Percentiles rank a stretch among this genome's conserved stretches.
Evolutionary conservation across 2,329 filamentous ascomycete species (phyloP).

Genomic region (Metarhizium album): DNA sequence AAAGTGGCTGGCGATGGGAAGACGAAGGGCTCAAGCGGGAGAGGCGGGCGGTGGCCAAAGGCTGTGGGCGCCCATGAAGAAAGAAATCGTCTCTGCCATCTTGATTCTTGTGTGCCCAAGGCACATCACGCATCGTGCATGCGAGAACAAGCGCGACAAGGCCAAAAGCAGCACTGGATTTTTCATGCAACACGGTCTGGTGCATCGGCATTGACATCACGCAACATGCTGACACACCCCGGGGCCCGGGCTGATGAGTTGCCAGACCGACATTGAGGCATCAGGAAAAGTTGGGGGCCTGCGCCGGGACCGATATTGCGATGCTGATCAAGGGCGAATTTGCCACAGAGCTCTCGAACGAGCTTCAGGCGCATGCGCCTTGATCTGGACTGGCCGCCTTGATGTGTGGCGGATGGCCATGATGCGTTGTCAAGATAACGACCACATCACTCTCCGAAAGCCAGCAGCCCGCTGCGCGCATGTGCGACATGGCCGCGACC

Average conservation of each 20-base stretch:
- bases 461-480: neutral
- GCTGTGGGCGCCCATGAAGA: no score
- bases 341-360: no score
- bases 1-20: slow-evolving; percentile 17
- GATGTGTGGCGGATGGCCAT: slow-evolving; percentile 13
- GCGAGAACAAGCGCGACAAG: slow-evolving; percentile 20
- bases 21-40: slow-evolving; percentile 1
- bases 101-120: no score
- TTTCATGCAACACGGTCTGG: neutral
- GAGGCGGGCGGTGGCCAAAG: slow-evolving; percentile 16
- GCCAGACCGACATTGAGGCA: no score
- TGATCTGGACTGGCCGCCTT: neutral
- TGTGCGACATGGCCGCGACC: neutral
- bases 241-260: no score
- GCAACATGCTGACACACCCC: neutral
- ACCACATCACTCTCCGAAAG: slow-evolving; percentile 21
- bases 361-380: slow-evolving; percentile 11
- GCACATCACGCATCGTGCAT: no score
- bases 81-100: no score
- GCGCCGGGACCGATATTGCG: no score
- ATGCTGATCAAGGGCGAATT: no score
- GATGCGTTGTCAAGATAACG: slow-evolving; percentile 40
- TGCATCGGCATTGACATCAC: neutral
- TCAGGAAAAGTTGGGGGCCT: no score
- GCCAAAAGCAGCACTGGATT: slow-evolving; percentile 17